A percentile compares a stretch with the other conserved stretches of the same genome.
These are phyloP conservation scores for Aspergillus puulaauensis DNA, from an alignment of 2,329 filamentous ascomycete species.

Conservation along the genomic window DNA sequence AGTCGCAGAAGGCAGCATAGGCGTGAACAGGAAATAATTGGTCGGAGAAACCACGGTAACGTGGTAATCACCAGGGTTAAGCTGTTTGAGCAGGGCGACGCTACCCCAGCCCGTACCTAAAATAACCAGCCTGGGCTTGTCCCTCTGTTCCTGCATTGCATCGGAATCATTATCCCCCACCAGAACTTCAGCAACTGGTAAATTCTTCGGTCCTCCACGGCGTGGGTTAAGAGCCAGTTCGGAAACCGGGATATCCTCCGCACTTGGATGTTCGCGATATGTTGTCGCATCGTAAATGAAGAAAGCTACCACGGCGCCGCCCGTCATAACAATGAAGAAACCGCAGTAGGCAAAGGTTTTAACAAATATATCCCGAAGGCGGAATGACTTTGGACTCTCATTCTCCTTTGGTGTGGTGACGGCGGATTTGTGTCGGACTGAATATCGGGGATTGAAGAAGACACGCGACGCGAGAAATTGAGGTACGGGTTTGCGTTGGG, in stretches of 20 bases:
- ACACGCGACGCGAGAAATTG: conserved; percentile 24
- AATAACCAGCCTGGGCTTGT: conserved; percentile 91
- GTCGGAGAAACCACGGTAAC: conserved; percentile 91
- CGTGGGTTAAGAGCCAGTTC: conserved; percentile 77
- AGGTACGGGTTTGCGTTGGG: conserved; percentile 19
- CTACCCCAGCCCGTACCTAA: conserved; percentile 94
- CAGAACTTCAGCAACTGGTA: conserved; percentile 83
- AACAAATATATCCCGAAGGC: conserved; percentile 57
- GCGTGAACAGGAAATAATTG: conserved; percentile 97
- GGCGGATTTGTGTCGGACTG: conserved; percentile 35
- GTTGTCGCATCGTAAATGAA: conserved; percentile 93
- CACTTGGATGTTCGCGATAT: conserved; percentile 70
- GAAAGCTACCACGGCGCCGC: conserved; percentile 72
- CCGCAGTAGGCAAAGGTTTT: conserved; percentile 71
- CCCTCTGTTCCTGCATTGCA: conserved; percentile 67
- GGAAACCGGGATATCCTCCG: conserved; percentile 77
- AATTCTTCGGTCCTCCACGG: conserved; percentile 86
- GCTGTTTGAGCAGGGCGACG: conserved; percentile 83
- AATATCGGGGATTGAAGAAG: conserved; percentile 21
- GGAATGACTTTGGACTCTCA: conserved; percentile 26
- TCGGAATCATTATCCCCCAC: conserved; percentile 85
- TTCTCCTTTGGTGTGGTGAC: conserved; percentile 17
- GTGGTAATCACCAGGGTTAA: conserved; percentile 90
- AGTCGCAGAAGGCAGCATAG: conserved; percentile 95
- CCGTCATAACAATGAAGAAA: conserved; percentile 70